Evolutionary conservation across 176 grass and related monocot species (phyloP).

Genomic region (Secale cereale): DNA sequence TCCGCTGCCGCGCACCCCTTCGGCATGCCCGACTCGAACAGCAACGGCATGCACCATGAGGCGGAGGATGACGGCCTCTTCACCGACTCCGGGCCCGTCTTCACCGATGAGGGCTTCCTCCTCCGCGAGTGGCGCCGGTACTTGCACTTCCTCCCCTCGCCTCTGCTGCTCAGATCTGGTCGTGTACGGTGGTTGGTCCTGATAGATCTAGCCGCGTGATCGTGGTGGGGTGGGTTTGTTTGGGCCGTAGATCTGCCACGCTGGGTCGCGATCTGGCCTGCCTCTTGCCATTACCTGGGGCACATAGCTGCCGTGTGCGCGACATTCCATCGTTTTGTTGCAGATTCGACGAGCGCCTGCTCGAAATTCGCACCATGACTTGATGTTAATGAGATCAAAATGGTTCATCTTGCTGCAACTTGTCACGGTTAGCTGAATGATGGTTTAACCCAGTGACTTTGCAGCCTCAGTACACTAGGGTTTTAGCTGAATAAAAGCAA

Average conservation of each 20-base stretch:
- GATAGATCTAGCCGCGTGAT: not conserved
- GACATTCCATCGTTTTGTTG: not conserved
- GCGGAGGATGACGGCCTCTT: conserved; percentile 33
- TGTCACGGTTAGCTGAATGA: no score
- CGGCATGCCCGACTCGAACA: conserved; percentile 58
- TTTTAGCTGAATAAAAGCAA: not conserved
- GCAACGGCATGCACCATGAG: conserved; percentile 24
- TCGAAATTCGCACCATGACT: no score
- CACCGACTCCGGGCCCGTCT: conserved; percentile 44
- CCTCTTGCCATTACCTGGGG: not conserved
- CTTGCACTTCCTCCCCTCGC: no score
- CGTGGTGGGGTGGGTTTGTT: not conserved
- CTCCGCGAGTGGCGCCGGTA: conserved; percentile 94
- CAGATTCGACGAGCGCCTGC: not conserved
- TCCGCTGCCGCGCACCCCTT: conserved; percentile 28
- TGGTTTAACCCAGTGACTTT: not conserved
- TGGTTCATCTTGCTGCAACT: no score
- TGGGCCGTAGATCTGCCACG: not conserved
- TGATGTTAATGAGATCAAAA: no score
- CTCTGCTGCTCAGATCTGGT: no score
- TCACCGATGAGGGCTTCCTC: conserved; percentile 80
- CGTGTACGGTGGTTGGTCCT: not conserved
- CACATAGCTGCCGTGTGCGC: not conserved
- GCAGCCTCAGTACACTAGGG: not conserved
- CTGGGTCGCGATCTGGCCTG: not conserved